Evolutionary conservation across 345 rosid genomes (phyloP).

Genomic region (Linum lewisii): DNA sequence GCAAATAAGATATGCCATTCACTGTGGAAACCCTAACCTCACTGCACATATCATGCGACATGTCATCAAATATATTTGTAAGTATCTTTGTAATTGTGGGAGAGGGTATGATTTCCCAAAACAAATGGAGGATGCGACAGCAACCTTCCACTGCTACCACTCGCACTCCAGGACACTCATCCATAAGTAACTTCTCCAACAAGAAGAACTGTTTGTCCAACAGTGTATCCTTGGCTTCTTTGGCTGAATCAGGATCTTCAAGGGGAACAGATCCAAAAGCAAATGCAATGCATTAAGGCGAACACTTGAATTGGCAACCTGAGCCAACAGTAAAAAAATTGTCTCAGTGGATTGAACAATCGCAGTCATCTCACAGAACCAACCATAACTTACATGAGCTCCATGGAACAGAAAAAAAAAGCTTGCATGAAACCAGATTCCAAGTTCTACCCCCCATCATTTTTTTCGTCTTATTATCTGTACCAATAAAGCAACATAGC

Average conservation of each 20-base stretch:
- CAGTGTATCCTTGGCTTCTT: constrained; percentile 73
- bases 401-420: background rate
- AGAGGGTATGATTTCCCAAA: constrained; percentile 89
- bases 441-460: background rate
- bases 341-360: constrained; percentile 7
- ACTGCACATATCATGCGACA: constrained; percentile 60
- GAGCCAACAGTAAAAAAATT: constrained; percentile 21
- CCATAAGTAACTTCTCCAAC: constrained; percentile 64
- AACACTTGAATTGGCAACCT: constrained; percentile 93
- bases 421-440: background rate
- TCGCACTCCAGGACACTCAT: constrained; percentile 85
- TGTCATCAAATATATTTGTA: constrained; percentile 52
- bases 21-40: constrained; percentile 77
- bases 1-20: constrained; percentile 73
- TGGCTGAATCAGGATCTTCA: constrained; percentile 86
- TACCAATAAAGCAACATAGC: background rate
- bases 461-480: background rate
- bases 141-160: constrained; percentile 93
- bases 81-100: constrained; percentile 69
- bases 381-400: background rate
- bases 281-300: constrained; percentile 84
- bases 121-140: constrained; percentile 72
- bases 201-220: constrained; percentile 81
- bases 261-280: constrained; percentile 79
- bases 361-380: constrained; percentile 5